Percentiles rank a stretch among this genome's conserved stretches.
Evolutionary conservation across 768 basidiomycete species (phyloP).

Genomic region (Tylopilus vinaceipallidus): DNA sequence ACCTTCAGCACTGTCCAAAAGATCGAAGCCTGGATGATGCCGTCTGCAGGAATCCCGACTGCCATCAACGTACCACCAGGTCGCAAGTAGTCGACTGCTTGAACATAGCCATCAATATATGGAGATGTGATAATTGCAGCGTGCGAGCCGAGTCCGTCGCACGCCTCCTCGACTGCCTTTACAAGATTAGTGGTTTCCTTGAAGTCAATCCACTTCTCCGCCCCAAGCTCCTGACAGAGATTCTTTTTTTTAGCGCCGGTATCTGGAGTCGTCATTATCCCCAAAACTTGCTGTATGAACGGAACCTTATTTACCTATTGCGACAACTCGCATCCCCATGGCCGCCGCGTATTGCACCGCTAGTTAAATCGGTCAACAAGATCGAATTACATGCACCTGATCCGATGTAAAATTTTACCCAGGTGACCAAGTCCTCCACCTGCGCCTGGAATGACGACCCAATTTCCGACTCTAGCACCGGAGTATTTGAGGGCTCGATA

Average conservation of each 20-base stretch:
- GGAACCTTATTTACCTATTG: constrained; percentile 51
- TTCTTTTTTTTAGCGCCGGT: constrained; percentile 71
- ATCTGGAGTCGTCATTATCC: constrained; percentile 28
- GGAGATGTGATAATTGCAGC: constrained; percentile 63
- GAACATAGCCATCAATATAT: constrained; percentile 37
- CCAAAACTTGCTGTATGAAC: background rate
- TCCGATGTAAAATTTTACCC: constrained; percentile 42
- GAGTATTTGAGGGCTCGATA: constrained; percentile 83
- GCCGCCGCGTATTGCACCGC: constrained; percentile 78
- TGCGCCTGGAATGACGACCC: constrained; percentile 74
- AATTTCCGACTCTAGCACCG: constrained; percentile 63
- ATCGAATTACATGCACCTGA: too few species aligned
- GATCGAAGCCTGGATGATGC: constrained; percentile 57
- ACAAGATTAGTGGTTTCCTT: constrained; percentile 63
- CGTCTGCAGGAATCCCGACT: constrained; percentile 70
- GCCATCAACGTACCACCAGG: constrained; percentile 71
- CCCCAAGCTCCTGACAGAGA: constrained; percentile 60
- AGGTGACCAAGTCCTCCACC: constrained; percentile 85
- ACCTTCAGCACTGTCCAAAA: constrained; percentile 72
- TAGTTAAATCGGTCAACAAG: constrained; percentile 16
- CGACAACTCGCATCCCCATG: constrained; percentile 78
- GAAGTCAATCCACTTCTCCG: constrained; percentile 81
- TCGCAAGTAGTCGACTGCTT: constrained; percentile 75
- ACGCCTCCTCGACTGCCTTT: constrained; percentile 57
- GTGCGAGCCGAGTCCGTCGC: constrained; percentile 72